phyloP scores from a whole-genome alignment of 106 monocot genomes.

The Alisma plantagoaquatica region DNA sequence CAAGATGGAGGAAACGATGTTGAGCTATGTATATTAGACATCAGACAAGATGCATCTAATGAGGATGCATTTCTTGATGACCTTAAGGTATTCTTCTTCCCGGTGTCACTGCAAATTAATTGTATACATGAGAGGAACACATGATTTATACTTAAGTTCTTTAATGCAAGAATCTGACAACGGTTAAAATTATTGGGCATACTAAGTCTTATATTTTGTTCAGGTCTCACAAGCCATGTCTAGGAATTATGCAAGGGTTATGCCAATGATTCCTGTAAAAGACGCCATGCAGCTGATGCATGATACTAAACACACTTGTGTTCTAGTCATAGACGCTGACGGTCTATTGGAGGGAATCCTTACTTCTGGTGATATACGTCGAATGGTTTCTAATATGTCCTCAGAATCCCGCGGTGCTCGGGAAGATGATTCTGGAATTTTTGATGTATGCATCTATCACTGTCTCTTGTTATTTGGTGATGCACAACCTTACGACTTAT shows the following conservation, averaged over 20 bases:
- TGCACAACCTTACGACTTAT: too few relatives aligned
- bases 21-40: conserved; percentile 50
- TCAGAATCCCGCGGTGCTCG: conserved; percentile 10
- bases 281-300: conserved; percentile 71
- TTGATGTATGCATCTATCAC: conserved; percentile 40
- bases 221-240: conserved; percentile 97
- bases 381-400: conserved; percentile 28
- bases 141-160: neutral
- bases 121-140: too few relatives aligned
- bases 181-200: neutral
- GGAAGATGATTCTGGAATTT: conserved; percentile 19
- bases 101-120: too few relatives aligned
- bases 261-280: conserved; percentile 26
- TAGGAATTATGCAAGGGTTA: conserved; percentile 60
- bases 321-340: conserved; percentile 73
- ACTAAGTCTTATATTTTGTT: neutral
- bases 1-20: conserved; percentile 23
- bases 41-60: conserved; percentile 20
- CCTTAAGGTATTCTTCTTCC: conserved; percentile 55
- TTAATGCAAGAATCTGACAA: neutral
- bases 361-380: conserved; percentile 64
- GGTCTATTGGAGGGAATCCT: conserved; percentile 91
- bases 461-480: neutral
- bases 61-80: conserved; percentile 81
- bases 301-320: conserved; percentile 67